Evolutionary conservation across 306 rosid species (phyloP), one percentile per base, ranked within the genome.

Genomic region (Acacia confusa): DNA sequence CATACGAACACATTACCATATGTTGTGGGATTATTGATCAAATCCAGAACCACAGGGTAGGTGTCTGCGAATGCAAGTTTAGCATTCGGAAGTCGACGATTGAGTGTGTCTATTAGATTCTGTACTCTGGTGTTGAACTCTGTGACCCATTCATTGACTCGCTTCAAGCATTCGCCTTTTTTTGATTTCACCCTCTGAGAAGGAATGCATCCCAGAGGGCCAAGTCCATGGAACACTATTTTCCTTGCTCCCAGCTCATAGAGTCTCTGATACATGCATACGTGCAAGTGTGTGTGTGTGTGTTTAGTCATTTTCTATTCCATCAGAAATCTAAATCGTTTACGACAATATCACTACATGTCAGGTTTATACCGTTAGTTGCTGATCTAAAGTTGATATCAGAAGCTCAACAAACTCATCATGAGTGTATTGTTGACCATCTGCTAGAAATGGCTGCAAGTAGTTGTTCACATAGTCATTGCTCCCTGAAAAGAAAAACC

Each of bases 171-270:
- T 83, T 90, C 74, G 0, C 97, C 87, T 32, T 1, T 75, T 78
- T 48, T 91, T 58, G 98, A 92, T 76, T 92, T 94, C 68, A 90
- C 97, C 78, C 97, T 84, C 57, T 94, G 97, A 16, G 98, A 94
- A 36, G 98, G 97, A 83, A 94, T 92, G 84, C 98, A 94, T n/a
- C 98, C 98, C 0, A 92, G 87, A 9, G 98, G 97, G 6, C 95
- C 95, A 50, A 94, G 72, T 25, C 97, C 97, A 66, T 94, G 89
- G 68, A 92, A 52, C 7, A 88, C 82, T 74, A 92, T 81, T 36
- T 88, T 91, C 83, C 87, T 75, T 65, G 97, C 97, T 73, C 91
- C 97, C 10, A 94, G 82, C 17, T 86, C 71, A 88, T 94, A 84
- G 2, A 94, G 88, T 60, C 81, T 90, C 98, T 92, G 48, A 3